Evolutionary conservation across 148 eudicot species (phyloP), one percentile per base, ranked within the genome.

Genomic region (Arctostaphylos glauca): DNA sequence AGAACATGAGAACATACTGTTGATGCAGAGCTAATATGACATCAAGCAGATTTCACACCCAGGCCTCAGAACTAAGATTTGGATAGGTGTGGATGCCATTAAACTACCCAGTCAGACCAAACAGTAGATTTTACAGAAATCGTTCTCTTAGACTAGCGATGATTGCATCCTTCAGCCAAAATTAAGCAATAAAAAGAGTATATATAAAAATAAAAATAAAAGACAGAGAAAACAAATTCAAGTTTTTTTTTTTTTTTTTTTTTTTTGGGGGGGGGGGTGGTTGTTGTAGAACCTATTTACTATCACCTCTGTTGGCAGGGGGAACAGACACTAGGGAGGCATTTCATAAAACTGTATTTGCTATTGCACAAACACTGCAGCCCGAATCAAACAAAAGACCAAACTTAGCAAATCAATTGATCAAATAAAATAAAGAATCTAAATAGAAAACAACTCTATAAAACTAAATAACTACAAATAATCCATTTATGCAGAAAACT

Each of bases 11-110:
- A 48, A 62, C 4, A 43, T 19, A 52, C n/a, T 53, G 14, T 31
- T 53, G n/a, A 50, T 14, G 14, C 64, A 68, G 74, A 68, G 47
- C 25, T 68, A 70, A 43, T 6, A 49, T 80, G 47, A 81, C 5
- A 31, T 59, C 59, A 70, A 53, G 76, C 75, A 80, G 67, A 68
- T 38, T 75, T 64, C 71, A 81, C 18, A 38, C 10, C 56, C 41
- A 60, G 48, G 59, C 66, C 12, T 10, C 18, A 13, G 46, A 59
- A 1, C 9, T 21, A 44, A 59, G 5, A 59, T 31, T 8, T 18
- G 38, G 31, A 31, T 19, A 15, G 41, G 5, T 47, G 18, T 38
- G 25, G 58, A 25, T 80, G 56, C 43, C 44, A 49, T 66, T 46
- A 80, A 50, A 80, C 60, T 52, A 70, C 43, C 76, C 77, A 38